Percentiles rank a stretch among this genome's conserved stretches.
These are phyloP conservation scores for Linum tenue DNA, from an alignment of 345 rosid species.

Conservation along the genomic window DNA sequence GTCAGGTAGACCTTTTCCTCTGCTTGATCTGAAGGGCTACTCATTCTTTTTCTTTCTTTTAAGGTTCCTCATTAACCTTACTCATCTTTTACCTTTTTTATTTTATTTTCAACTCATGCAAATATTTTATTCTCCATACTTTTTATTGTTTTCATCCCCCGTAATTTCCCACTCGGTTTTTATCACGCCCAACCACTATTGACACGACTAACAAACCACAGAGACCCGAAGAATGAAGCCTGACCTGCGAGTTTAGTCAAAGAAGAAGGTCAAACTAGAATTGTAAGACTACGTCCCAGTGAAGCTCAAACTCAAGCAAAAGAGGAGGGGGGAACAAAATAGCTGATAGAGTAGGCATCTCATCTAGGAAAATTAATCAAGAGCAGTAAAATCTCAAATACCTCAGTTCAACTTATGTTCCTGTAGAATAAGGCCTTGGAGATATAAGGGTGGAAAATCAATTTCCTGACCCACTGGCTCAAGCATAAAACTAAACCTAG, in stretches of 20 bases:
- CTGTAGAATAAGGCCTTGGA: background rate
- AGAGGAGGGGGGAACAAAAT: background rate
- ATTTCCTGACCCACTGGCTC: background rate
- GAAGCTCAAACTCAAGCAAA: background rate
- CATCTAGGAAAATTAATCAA: background rate
- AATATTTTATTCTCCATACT: background rate
- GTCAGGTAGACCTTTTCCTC: background rate
- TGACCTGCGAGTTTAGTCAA: slow-evolving; percentile 35
- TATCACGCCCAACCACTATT: background rate
- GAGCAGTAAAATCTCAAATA: background rate
- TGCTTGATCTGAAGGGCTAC: background rate
- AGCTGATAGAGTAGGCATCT: background rate
- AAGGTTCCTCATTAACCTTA: slow-evolving; percentile 2
- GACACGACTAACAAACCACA: background rate
- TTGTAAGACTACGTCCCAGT: slow-evolving; percentile 1
- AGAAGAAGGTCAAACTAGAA: slow-evolving; percentile 19
- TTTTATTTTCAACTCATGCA: slow-evolving; percentile 13
- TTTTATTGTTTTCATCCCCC: background rate
- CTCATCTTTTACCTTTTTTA: background rate
- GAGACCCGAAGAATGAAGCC: slow-evolving; percentile 23
- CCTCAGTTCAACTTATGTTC: background rate
- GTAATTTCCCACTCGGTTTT: background rate
- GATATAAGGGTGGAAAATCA: background rate
- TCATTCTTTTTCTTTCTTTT: background rate
- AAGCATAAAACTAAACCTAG: background rate